phyloP scores from a whole-genome alignment of 805 yeast genomes.

The Wickerhamomyces canadensis region DNA sequence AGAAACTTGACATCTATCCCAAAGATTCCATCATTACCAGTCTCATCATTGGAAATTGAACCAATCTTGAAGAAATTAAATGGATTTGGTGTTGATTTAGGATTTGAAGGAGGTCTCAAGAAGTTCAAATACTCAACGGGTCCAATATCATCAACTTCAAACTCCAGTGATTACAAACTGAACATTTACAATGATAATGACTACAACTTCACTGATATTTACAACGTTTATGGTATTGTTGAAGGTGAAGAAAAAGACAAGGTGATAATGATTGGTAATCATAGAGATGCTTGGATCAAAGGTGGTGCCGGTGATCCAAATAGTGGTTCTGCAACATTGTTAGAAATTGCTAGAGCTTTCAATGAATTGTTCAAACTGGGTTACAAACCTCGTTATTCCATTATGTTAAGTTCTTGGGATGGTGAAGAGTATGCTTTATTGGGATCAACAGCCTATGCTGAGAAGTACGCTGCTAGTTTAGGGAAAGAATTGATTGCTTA shows the following conservation, averaged over 20 bases:
- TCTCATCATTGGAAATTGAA: slow-evolving; percentile 54
- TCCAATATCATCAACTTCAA: slow-evolving; percentile 27
- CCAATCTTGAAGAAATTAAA: slow-evolving; percentile 57
- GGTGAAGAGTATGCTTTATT: slow-evolving; percentile 74
- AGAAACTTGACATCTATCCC: slow-evolving; percentile 50
- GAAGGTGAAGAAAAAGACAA: slow-evolving; percentile 50
- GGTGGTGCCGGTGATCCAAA: slow-evolving; percentile 82
- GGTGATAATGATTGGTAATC: slow-evolving; percentile 65
- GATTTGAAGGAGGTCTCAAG: slow-evolving; percentile 42
- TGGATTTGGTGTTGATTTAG: slow-evolving; percentile 50
- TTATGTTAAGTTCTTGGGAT: slow-evolving; percentile 74
- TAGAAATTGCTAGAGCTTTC: slow-evolving; percentile 60
- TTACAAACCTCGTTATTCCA: slow-evolving; percentile 63
- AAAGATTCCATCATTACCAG: slow-evolving; percentile 64
- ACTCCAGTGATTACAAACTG: slow-evolving; percentile 34
- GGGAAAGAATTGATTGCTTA: slow-evolving; percentile 56
- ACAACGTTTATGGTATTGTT: slow-evolving; percentile 57
- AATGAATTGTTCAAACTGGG: slow-evolving; percentile 46
- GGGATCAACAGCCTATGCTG: slow-evolving; percentile 78
- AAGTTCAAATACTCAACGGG: slow-evolving; percentile 48
- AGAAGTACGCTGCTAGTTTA: slow-evolving; percentile 44
- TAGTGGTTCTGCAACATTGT: slow-evolving; percentile 59
- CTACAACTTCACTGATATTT: slow-evolving; percentile 54
- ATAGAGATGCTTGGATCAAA: slow-evolving; percentile 75
- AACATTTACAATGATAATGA: slow-evolving; percentile 57